Base-by-base conservation (phyloP, 768 basidiomycete genomes). In the Mycena floridula region DNA sequence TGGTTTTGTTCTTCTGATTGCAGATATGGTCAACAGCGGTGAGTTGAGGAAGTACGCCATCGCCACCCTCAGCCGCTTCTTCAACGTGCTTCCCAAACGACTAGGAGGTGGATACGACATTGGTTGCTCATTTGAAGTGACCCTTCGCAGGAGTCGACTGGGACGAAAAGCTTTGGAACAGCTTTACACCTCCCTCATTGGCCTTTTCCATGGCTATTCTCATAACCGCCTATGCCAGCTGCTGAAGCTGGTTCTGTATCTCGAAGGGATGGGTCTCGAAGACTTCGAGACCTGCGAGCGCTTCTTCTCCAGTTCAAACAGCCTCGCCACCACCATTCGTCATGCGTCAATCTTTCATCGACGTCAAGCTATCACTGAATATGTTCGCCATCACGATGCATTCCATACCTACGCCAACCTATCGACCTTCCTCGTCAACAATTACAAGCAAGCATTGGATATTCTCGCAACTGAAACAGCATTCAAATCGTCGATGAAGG, bases 231-330 rank as follows among this genome's bases (percentile, higher is more conserved):
- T 30, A 9, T 30, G 28, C 16, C 28, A 30, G 16, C 28, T 30
- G 28, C 28, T 18, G 24, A n/a, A 8, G 7, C 21, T 46, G 41
- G 43, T 20, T 11, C 15, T 23, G 39, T 25, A 15, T 23, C 43
- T 6, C 44, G 45, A 46, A 26, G 47, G 18, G 27, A 47, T 16
- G 45, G 45, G 26, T 18, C 28, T 30, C 9, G 28, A 30, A 30
- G 28, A 30, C 16, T 30, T 30, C 9, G 28, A 30, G 28, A 16
- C 26, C 12, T 48, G 47, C 37, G 47, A 45, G 25, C 41, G 44
- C 13, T 36, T 30, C 26, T 45, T 45, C 22, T 44, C 42, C 9
- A 43, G 24, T n/a, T 45, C 44, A 7, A 45, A 45, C 40, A n/a
- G 9, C 8, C 25, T 42, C 9, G 44, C 44, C 12, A 15, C 37